Conservation (phyloP, 768 basidiomycete species). For the Melanogaster broomeanus region DNA sequence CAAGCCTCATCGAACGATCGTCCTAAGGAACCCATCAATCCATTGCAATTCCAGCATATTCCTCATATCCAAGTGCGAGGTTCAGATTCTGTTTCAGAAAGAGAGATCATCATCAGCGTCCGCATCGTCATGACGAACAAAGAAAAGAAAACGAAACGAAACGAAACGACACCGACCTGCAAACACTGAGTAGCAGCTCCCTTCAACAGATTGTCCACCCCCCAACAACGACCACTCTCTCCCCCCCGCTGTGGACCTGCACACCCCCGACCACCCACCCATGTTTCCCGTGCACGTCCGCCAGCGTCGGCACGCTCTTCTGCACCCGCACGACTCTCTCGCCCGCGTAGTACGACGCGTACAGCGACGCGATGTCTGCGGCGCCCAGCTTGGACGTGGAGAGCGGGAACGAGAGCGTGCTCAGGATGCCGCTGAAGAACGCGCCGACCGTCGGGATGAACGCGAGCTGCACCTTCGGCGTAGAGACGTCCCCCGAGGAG, state of each 20-base stretch:
- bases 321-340: conserved; percentile 74
- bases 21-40: conserved; percentile 10
- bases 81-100: conserved; percentile 78
- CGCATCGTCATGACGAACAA: neutral
- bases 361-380: conserved; percentile 68
- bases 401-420: conserved; percentile 83
- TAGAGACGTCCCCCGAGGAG: neutral
- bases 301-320: conserved; percentile 70
- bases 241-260: conserved; percentile 86
- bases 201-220: conserved; percentile 96
- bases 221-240: conserved; percentile 93
- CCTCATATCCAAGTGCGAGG: conserved; percentile 84
- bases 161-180: conserved; percentile 68
- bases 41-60: conserved; percentile 74
- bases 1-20: too few relatives aligned
- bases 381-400: conserved; percentile 60
- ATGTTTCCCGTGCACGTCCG: conserved; percentile 81
- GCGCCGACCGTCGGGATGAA: conserved; percentile 88
- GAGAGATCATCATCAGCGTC: neutral
- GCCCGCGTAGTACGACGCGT: conserved; percentile 71
- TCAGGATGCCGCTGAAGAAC: conserved; percentile 97
- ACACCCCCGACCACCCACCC: conserved; percentile 92
- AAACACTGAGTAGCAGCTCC: conserved; percentile 98
- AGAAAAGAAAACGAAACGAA: neutral
- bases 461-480: conserved; percentile 55